A percentile compares a stretch with the other conserved stretches of the same genome.
Evolutionary conservation across 257 asterid genomes (phyloP).

Genomic region (Gentiana dahurica): DNA sequence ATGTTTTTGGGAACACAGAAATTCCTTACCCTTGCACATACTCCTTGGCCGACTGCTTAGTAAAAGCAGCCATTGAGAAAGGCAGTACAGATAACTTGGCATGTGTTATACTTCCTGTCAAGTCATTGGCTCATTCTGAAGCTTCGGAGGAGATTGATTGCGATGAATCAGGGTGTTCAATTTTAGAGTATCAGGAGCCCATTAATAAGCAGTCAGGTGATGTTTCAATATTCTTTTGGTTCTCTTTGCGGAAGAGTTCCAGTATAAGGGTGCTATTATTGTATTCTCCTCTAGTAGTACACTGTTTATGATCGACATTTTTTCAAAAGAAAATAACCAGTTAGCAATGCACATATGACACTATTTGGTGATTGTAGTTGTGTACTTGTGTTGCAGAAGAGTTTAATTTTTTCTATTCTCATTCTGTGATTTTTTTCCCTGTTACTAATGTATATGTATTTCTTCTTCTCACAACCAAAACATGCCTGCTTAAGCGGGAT

Average conservation of each 20-base stretch:
- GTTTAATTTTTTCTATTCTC: too few relatives aligned
- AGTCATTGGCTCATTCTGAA: conserved; percentile 25
- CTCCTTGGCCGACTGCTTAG: conserved; percentile 82
- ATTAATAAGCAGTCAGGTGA: conserved; percentile 42
- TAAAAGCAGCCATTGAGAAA: conserved; percentile 63
- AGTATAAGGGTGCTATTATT: too few relatives aligned
- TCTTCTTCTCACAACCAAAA: too few relatives aligned
- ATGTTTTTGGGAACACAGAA: conserved; percentile 25
- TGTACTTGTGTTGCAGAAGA: too few relatives aligned
- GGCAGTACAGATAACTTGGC: conserved; percentile 96
- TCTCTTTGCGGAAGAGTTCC: background rate
- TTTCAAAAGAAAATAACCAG: too few relatives aligned
- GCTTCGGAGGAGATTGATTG: conserved; percentile 19
- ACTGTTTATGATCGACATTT: too few relatives aligned
- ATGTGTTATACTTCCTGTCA: conserved; percentile 55
- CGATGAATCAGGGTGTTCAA: conserved; percentile 29
- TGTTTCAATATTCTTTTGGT: conserved; percentile 15
- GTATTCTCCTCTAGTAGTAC: too few relatives aligned
- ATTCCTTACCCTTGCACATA: conserved; percentile 42
- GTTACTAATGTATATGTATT: too few relatives aligned
- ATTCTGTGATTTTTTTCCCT: too few relatives aligned
- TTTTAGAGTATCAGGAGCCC: conserved; percentile 37
- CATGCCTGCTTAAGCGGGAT: too few relatives aligned
- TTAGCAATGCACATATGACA: too few relatives aligned
- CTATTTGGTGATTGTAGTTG: too few relatives aligned